Evolutionary conservation across 2,329 filamentous ascomycete genomes (phyloP).

Genomic region (Colletotrichum sp.): DNA sequence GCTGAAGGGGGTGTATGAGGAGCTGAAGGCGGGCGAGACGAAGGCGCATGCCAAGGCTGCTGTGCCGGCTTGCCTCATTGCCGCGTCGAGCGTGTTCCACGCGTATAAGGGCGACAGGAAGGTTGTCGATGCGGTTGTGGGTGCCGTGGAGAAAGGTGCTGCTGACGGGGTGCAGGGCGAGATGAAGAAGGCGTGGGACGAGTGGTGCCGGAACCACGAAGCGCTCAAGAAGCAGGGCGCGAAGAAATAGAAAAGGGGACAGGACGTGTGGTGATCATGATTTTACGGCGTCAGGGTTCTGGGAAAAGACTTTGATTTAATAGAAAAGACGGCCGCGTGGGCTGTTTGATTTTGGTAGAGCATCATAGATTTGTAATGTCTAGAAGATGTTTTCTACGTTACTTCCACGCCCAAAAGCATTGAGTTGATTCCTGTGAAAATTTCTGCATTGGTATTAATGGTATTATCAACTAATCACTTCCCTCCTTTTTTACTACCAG

Average conservation of each 20-base stretch:
- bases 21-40: conserved; percentile 66
- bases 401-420: background rate
- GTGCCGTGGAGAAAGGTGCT: conserved; percentile 55
- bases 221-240: conserved; percentile 13
- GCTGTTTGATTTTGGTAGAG: background rate
- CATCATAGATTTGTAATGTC: background rate
- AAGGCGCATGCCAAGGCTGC: conserved; percentile 77
- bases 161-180: conserved; percentile 19
- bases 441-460: background rate
- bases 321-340: background rate
- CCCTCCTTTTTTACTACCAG: background rate
- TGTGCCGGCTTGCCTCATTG: conserved; percentile 73
- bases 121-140: conserved; percentile 68
- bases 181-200: conserved; percentile 18
- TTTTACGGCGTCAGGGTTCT: conserved; percentile 24
- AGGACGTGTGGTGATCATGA: background rate
- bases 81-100: conserved; percentile 67
- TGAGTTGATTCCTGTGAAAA: background rate
- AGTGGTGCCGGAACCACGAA: conserved; percentile 22
- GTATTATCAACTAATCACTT: background rate
- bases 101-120: conserved; percentile 57
- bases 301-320: background rate
- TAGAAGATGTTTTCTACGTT: background rate
- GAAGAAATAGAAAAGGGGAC: background rate
- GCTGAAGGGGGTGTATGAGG: conserved; percentile 71